Percentiles rank a stretch among this genome's conserved stretches.
Evolutionary conservation across 2,329 filamentous ascomycete genomes (phyloP).

Genomic region (Fusarium sp.): DNA sequence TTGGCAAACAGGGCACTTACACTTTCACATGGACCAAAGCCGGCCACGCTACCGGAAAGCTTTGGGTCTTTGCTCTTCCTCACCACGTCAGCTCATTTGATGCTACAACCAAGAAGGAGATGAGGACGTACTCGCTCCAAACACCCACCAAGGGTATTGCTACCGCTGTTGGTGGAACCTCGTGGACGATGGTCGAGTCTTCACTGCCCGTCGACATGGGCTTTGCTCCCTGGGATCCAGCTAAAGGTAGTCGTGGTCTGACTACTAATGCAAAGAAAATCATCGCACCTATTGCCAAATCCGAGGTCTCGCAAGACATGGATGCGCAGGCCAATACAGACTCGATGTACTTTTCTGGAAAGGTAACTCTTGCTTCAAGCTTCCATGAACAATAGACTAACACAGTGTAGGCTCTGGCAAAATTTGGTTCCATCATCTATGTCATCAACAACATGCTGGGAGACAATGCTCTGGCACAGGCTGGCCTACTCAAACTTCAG

Average conservation of each 20-base stretch:
- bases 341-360: slow-evolving; percentile 95
- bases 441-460: slow-evolving; percentile 72
- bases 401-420: slow-evolving; percentile 70
- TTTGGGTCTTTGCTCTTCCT: slow-evolving; percentile 89
- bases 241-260: slow-evolving; percentile 61
- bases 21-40: slow-evolving; percentile 77
- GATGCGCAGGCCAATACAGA: slow-evolving; percentile 77
- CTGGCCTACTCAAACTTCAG: slow-evolving; percentile 72
- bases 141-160: slow-evolving; percentile 89
- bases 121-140: slow-evolving; percentile 71
- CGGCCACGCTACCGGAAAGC: slow-evolving; percentile 68
- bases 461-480: slow-evolving; percentile 66
- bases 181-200: slow-evolving; percentile 82
- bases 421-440: slow-evolving; percentile 78
- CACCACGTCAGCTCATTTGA: slow-evolving; percentile 87
- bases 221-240: slow-evolving; percentile 81
- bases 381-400: neutral
- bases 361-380: slow-evolving; percentile 59
- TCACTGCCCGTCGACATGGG: slow-evolving; percentile 79
- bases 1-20: slow-evolving; percentile 75
- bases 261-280: slow-evolving; percentile 65
- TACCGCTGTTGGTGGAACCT: slow-evolving; percentile 76
- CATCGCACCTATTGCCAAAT: slow-evolving; percentile 72
- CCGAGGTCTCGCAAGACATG: slow-evolving; percentile 83
- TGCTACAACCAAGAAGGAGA: slow-evolving; percentile 60